Evolutionary conservation across 129 eudicot species (phyloP).

Genomic region (Flaveria robusta): DNA sequence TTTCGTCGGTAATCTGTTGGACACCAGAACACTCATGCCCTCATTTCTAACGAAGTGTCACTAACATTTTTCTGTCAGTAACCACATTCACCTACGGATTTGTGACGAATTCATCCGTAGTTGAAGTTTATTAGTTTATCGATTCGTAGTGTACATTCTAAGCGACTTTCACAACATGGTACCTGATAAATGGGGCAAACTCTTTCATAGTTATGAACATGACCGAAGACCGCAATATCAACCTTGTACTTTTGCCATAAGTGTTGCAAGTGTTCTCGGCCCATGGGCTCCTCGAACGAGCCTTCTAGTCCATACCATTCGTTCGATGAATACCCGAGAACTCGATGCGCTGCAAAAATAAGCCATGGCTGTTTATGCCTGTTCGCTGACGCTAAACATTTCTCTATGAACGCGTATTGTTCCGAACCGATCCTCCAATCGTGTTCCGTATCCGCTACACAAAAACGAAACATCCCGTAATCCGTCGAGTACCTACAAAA

Average conservation of each 20-base stretch:
- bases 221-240: conserved; percentile 79
- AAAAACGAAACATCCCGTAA: conserved; percentile 90
- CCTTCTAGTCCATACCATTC: conserved; percentile 62
- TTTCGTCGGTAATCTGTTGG: too few relatives aligned
- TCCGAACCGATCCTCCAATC: conserved; percentile 95
- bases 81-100: too few relatives aligned
- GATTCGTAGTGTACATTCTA: too few relatives aligned
- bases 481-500: conserved; percentile 70
- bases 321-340: conserved; percentile 77
- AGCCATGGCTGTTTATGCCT: conserved; percentile 89
- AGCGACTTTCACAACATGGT: neutral
- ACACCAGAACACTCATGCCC: too few relatives aligned
- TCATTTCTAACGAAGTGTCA: too few relatives aligned
- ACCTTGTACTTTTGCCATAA: conserved; percentile 91
- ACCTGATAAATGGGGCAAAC: conserved; percentile 88
- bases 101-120: too few relatives aligned
- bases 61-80: too few relatives aligned
- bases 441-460: conserved; percentile 88
- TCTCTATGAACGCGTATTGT: conserved; percentile 69
- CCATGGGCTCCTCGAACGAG: conserved; percentile 90
- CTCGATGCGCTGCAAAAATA: conserved; percentile 76
- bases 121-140: too few relatives aligned
- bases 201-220: conserved; percentile 85
- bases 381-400: conserved; percentile 72
- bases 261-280: conserved; percentile 73